phyloP scores from a whole-genome alignment of 768 basidiomycete genomes.

The Serendipita sp. region DNA sequence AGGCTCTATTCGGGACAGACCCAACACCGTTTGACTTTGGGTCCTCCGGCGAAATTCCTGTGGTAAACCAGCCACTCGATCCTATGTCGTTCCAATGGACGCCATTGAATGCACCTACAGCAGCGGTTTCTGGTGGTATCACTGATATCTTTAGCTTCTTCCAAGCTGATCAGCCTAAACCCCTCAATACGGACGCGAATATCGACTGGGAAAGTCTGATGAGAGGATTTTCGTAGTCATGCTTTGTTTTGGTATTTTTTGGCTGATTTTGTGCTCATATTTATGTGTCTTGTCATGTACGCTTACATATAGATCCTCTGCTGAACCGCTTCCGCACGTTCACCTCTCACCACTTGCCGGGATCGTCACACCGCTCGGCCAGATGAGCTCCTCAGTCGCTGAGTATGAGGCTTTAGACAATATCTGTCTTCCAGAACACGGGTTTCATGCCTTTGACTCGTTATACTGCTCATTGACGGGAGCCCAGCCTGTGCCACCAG shows the following conservation, averaged over 20 bases:
- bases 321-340: not conserved
- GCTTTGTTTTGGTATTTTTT: not conserved
- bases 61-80: not conserved
- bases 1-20: not conserved
- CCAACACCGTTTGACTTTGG: not conserved
- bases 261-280: not conserved
- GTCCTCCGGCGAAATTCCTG: not conserved
- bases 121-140: not conserved
- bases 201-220: not conserved
- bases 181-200: not conserved
- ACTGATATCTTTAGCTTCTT: not conserved
- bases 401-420: not conserved
- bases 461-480: slow-evolving; percentile 59
- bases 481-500: slow-evolving; percentile 39
- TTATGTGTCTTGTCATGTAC: not conserved
- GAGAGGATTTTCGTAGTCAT: not conserved
- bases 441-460: slow-evolving; percentile 67
- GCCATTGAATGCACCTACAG: not conserved
- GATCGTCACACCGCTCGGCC: not conserved
- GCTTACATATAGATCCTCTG: not conserved
- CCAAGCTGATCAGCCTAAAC: not conserved
- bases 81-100: not conserved
- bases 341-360: not conserved
- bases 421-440: slow-evolving; percentile 55
- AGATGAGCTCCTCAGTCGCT: not conserved